Conservation (phyloP, 371 early-diverging fungal species). For the Mortierella polycephala region DNA sequence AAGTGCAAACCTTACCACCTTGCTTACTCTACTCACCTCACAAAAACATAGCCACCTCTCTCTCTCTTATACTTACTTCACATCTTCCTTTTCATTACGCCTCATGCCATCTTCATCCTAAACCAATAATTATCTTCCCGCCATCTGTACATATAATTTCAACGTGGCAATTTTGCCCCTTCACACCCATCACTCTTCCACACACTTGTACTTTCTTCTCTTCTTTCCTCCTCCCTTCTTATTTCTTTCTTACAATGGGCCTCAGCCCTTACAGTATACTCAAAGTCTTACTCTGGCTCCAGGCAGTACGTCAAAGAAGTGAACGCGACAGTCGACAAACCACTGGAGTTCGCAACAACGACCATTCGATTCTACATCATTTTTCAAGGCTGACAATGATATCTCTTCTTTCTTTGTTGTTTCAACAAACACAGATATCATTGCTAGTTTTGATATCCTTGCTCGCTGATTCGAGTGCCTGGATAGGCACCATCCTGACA, state of each 20-base stretch:
- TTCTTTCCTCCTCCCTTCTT: not conserved
- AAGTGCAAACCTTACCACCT: no score
- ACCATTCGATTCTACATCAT: no score
- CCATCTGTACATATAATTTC: not conserved
- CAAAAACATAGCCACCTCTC: no score
- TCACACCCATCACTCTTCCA: not conserved
- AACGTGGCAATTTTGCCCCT: not conserved
- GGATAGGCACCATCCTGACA: slow-evolving; percentile 33
- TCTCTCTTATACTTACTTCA: no score
- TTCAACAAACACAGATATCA: slow-evolving; percentile 9
- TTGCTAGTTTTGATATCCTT: slow-evolving; percentile 35
- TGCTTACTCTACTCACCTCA: no score
- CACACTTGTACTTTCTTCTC: not conserved
- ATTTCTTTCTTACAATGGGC: slow-evolving; percentile 17
- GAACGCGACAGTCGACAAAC: not conserved
- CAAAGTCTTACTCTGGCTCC: slow-evolving; percentile 48
- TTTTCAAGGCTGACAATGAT: not conserved
- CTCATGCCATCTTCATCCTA: no score
- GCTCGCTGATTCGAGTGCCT: slow-evolving; percentile 24
- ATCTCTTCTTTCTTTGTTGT: not conserved
- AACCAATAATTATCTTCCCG: no score
- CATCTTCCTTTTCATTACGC: no score
- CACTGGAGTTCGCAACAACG: not conserved
- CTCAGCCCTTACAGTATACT: slow-evolving; percentile 23
- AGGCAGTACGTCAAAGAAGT: slow-evolving; percentile 31